phyloP scores from a whole-genome alignment of 208 protist species.

The Wallacemonas sp. region DNA sequence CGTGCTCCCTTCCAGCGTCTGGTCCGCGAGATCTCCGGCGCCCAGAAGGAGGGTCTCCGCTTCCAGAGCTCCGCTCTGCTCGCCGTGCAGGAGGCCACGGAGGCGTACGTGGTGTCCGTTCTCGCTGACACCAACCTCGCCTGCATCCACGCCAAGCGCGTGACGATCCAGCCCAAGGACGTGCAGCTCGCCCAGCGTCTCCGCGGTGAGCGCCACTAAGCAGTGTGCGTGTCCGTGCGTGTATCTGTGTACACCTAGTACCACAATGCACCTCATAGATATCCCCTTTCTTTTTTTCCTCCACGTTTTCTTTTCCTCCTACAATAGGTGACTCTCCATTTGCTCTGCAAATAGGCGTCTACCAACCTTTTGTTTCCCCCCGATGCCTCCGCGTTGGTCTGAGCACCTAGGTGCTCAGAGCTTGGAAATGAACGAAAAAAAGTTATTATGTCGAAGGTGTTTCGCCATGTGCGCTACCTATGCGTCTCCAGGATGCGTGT shows the following conservation, averaged over 20 bases:
- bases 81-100: conserved; percentile 90
- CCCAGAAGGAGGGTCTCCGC: conserved; percentile 71
- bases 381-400: background rate
- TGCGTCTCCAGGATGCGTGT: too few relatives aligned
- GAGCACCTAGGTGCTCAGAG: background rate
- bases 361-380: background rate
- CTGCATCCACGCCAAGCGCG: conserved; percentile 83
- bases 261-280: background rate
- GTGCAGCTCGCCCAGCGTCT: conserved; percentile 59
- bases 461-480: too few relatives aligned
- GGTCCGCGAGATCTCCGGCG: conserved; percentile 79
- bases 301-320: conserved; percentile 2
- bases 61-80: conserved; percentile 84
- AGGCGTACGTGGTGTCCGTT: conserved; percentile 90
- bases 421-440: too few relatives aligned
- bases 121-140: conserved; percentile 93
- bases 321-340: background rate
- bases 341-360: background rate
- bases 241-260: background rate
- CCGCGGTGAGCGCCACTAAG: conserved; percentile 55
- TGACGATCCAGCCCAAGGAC: conserved; percentile 84
- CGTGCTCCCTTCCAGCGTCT: conserved; percentile 89
- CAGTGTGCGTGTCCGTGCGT: background rate
- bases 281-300: background rate
- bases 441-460: too few relatives aligned